A percentile compares a stretch with the other conserved stretches of the same genome.
phyloP scores from a whole-genome alignment of 2,329 filamentous ascomycete species.

The Apiospora phragmitis region DNA sequence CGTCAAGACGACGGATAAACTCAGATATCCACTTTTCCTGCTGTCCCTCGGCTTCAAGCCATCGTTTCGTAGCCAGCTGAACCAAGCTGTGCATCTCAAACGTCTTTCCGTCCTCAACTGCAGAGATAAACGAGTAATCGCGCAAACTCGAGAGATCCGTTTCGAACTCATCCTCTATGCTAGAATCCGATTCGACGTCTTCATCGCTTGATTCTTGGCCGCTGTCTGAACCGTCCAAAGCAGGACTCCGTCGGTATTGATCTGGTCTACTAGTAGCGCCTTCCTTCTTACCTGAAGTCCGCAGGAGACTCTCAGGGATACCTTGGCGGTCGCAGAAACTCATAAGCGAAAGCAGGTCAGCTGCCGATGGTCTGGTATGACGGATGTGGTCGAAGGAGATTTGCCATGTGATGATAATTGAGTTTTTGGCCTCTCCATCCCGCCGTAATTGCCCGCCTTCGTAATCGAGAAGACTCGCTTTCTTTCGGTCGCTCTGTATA shows the following conservation, averaged over 20 bases:
- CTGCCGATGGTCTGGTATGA: constrained; percentile 31
- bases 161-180: constrained; percentile 25
- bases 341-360: constrained; percentile 45
- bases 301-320: constrained; percentile 32
- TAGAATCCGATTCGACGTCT: constrained; percentile 28
- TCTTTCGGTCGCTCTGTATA: constrained; percentile 30
- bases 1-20: constrained; percentile 29
- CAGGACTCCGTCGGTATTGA: no score
- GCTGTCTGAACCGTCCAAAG: no score
- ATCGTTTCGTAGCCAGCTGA: constrained; percentile 36
- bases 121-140: constrained; percentile 37
- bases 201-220: neutral
- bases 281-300: constrained; percentile 8
- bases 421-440: constrained; percentile 35
- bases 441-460: constrained; percentile 33
- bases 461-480: constrained; percentile 27
- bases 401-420: constrained; percentile 37
- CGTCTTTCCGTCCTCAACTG: constrained; percentile 18
- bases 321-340: constrained; percentile 46
- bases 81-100: constrained; percentile 47
- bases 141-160: constrained; percentile 35
- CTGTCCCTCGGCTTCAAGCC: constrained; percentile 29
- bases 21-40: constrained; percentile 29
- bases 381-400: constrained; percentile 39
- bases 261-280: neutral